Base-by-base conservation (phyloP, 257 asterid species). In the Petunia axillaris region DNA sequence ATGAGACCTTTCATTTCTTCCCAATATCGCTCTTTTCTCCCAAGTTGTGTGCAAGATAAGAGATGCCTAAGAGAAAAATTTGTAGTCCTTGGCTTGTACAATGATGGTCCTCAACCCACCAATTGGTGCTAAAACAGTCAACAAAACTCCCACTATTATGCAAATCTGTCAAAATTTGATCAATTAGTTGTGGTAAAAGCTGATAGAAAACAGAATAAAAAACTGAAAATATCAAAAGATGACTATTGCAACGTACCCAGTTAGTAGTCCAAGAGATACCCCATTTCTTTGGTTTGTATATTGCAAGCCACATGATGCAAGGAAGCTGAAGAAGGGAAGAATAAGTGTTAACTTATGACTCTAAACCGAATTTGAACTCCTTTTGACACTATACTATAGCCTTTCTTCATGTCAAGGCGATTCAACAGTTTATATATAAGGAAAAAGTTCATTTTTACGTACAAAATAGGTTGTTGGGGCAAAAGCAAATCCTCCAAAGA, bases 91-190 rank as follows among this genome's bases (percentile, higher is more conserved):
- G 57, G 91, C 85, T 74, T 84, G 50, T 44, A 79, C 52, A 53
- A 85, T 87, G 85, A 84, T 85, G 38, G 77, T 80, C 77, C 93
- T 81, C 78, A 87, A 86, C 76, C 90, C 90, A 48, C 92, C 88
- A 37, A 87, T 88, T 1, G 89, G 89, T 50, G 90, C 86, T 40
- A 85, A n/a, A 76, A 85, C 50, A 84, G 87, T 88, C 84, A 88
- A 37, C 64, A 88, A 40, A 52, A 85, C 86, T 15, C 89, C 92
- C 57, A 87, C 83, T 39, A 85, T 77, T 52, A 88, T 88, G 87
- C 89, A 89, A 75, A 87, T 78, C 88, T 88, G 91, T 73, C 39
- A 80, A 60, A 59, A 41, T n/a, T 4, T 5, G 71, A 59, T 4
- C 52, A 73, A 48, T 74, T 4, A 57, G 10, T 11, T 46, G 37